These are phyloP conservation scores for Teunomyces kruisii DNA, from an alignment of 805 yeast genomes.

Conservation along the genomic window DNA sequence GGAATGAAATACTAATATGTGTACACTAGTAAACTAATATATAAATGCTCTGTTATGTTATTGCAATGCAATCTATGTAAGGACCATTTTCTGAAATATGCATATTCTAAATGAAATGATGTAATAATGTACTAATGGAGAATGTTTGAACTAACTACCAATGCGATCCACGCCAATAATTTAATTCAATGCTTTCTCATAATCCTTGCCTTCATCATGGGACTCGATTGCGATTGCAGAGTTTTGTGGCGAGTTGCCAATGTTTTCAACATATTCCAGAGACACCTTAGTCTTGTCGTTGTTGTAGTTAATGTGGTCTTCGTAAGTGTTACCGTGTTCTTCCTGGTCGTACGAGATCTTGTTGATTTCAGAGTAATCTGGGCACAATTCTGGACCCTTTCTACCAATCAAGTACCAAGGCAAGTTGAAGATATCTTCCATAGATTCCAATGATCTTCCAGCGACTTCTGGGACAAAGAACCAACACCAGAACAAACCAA, in stretches of 20 bases:
- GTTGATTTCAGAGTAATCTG: slow-evolving; percentile 25
- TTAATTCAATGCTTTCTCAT: background rate
- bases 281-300: slow-evolving; percentile 7
- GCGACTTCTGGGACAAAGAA: slow-evolving; percentile 25
- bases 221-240: background rate
- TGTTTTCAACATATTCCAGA: slow-evolving; percentile 9
- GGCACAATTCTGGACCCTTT: slow-evolving; percentile 23
- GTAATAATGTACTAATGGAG: too few species aligned
- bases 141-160: background rate
- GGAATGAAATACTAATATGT: background rate
- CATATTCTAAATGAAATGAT: too few species aligned
- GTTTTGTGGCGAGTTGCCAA: background rate
- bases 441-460: slow-evolving; percentile 25
- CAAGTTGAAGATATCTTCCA: slow-evolving; percentile 26
- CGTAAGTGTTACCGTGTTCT: slow-evolving; percentile 7
- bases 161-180: background rate
- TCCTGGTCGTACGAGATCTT: slow-evolving; percentile 13
- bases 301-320: slow-evolving; percentile 10
- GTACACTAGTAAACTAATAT: background rate
- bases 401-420: slow-evolving; percentile 29
- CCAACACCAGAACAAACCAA: slow-evolving; percentile 23
- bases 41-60: too few species aligned
- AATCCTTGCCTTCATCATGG: background rate
- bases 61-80: too few species aligned
- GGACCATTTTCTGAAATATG: too few species aligned